phyloP scores from a whole-genome alignment of 495 filamentous ascomycete genomes.

The Neurospora africana region DNA sequence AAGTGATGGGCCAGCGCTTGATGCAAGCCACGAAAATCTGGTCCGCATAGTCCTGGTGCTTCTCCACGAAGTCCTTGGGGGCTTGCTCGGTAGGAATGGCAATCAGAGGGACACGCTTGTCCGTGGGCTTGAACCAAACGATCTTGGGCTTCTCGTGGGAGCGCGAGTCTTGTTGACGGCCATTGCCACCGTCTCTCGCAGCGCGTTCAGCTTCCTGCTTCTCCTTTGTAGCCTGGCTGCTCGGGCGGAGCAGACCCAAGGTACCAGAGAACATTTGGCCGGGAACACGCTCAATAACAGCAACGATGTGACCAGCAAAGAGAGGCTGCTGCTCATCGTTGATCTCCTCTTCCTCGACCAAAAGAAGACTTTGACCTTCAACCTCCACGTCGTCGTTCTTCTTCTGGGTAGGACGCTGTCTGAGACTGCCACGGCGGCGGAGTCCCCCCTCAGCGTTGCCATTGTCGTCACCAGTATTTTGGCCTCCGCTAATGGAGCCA shows the following conservation, averaged over 20 bases:
- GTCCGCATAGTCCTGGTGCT: slow-evolving; percentile 93
- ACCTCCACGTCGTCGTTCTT: slow-evolving; percentile 99
- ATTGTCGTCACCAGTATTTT: slow-evolving; percentile 56
- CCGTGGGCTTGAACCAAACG: slow-evolving; percentile 99
- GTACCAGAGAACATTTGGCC: slow-evolving; percentile 99
- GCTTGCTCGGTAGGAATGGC: slow-evolving; percentile 98
- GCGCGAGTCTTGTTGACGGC: slow-evolving; percentile 64
- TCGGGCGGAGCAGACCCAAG: slow-evolving; percentile 83
- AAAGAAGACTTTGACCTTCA: slow-evolving; percentile 89
- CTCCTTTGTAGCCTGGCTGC: slow-evolving; percentile 98
- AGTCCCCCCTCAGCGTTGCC: slow-evolving; percentile 68
- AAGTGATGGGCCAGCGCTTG: slow-evolving; percentile 99
- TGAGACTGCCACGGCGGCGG: slow-evolving; percentile 82
- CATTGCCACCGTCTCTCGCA: slow-evolving; percentile 70
- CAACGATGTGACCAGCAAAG: slow-evolving; percentile 93
- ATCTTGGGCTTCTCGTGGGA: slow-evolving; percentile 98
- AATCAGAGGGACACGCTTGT: slow-evolving; percentile 95
- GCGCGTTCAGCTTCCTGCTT: slow-evolving; percentile 96
- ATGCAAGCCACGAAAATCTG: slow-evolving; percentile 98
- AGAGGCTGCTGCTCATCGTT: slow-evolving; percentile 96
- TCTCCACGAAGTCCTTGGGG: slow-evolving; percentile 95
- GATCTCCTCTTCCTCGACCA: slow-evolving; percentile 97
- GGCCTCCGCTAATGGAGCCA: slow-evolving; percentile 56
- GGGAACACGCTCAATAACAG: slow-evolving; percentile 90
- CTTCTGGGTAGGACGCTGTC: slow-evolving; percentile 96